Conservation (phyloP, 768 basidiomycete genomes). For the Roridomyces roridus region DNA sequence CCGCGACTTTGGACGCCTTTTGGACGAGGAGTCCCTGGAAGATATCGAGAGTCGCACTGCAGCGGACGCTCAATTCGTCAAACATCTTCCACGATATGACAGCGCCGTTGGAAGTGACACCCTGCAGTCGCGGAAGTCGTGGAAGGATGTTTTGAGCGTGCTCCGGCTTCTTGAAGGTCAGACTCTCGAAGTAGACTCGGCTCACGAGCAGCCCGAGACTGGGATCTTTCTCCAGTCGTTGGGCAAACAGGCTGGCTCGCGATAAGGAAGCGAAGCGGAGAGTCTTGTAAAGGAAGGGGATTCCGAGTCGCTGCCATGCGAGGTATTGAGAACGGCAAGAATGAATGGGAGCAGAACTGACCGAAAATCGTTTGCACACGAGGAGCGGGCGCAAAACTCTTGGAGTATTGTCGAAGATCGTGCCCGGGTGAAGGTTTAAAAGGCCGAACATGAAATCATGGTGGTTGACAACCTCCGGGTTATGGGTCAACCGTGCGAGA, state of each 20-base stretch:
- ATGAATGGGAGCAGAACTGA: background rate
- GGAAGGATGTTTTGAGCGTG: too few species aligned
- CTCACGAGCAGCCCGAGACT: background rate
- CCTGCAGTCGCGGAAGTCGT: too few species aligned
- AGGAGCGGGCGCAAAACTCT: background rate
- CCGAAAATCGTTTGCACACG: conserved; percentile 7
- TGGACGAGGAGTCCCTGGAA: background rate
- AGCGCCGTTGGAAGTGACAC: too few species aligned
- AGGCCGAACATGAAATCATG: too few species aligned
- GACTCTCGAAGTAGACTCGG: background rate
- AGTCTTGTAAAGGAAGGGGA: conserved; percentile 1
- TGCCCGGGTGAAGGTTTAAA: too few species aligned
- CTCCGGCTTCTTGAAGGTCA: background rate
- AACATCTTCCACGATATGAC: background rate
- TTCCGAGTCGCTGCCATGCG: background rate
- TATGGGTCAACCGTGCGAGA: too few species aligned
- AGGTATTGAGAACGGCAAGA: background rate
- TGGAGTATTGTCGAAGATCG: too few species aligned
- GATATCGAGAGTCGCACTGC: too few species aligned
- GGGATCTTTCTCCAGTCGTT: background rate
- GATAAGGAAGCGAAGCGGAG: background rate
- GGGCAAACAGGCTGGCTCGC: background rate
- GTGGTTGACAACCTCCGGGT: background rate
- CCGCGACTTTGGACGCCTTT: background rate
- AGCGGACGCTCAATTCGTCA: background rate